Evolutionary conservation across 1,284 basidiomycete genomes (phyloP), one percentile per base, ranked within the genome.

Genomic region (Xerocomus amazonicus): DNA sequence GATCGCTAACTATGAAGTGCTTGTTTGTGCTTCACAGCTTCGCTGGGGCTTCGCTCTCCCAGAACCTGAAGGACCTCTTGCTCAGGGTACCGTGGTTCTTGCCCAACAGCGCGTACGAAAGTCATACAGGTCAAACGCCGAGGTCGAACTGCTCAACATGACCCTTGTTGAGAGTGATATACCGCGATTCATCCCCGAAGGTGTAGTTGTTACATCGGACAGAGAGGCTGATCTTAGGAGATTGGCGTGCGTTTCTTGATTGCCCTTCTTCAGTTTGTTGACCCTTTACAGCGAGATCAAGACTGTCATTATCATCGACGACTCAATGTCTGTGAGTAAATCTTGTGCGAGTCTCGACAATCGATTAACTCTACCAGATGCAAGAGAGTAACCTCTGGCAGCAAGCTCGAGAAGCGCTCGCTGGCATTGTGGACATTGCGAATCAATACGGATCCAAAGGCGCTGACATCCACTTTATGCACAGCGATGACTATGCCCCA

Each of bases 381-480:
- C 51, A 59, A 13, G 70, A 68, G 33, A 71, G 69, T 19, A 56
- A 51, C 26, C 58, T 69, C n/a, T 77, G 73, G 75, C 50, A 47
- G 17, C 67, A 68, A 51, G 65, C 73, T 2, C 53, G 72, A 17
- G 69, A 71, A 34, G 75, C 76, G 3, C 66, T 78, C 3, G 71
- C 66, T 41, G 73, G 69, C 32, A 66, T 77, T 23, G 67, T 73
- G 2, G 70, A 74, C 27, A 57, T 72, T n/a, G 68, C 73, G 26
- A 66, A 65, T 26, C 55, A 59, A 31, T 71, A 73, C 43, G 71
- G 70, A 17, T 62, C 66, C 3, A 70, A 70, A 35, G 76, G 76
- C 9, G 50, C 72, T 46, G 77, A 78, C 46, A 59, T 78, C 10
- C 68, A 72, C 54, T 77, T 78, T 60, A 61, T 77, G 56, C 77